Conservation (phyloP, 441 rosid genomes). For the Manihot esculenta region DNA sequence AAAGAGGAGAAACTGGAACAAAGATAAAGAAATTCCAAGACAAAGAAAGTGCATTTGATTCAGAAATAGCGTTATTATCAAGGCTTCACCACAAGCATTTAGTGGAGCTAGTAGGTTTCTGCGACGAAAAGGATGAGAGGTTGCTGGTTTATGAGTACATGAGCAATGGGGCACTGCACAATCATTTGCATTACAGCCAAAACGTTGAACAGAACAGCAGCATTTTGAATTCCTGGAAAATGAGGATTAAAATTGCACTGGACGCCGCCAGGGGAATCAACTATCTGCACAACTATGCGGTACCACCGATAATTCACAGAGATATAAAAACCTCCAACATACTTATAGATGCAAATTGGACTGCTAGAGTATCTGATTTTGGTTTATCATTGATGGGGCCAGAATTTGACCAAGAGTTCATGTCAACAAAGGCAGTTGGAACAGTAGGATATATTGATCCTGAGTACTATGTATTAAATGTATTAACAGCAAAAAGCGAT, state of each 20-base stretch:
- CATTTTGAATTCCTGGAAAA: constrained; percentile 49
- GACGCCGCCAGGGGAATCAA: constrained; percentile 85
- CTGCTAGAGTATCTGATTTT: constrained; percentile 77
- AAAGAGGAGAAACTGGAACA: constrained; percentile 39
- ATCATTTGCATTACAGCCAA: constrained; percentile 52
- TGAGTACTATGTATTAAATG: constrained; percentile 65
- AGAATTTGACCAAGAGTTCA: constrained; percentile 32
- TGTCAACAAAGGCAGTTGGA: constrained; percentile 54
- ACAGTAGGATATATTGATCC: constrained; percentile 94
- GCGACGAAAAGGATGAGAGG: constrained; percentile 58
- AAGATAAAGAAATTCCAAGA: constrained; percentile 38
- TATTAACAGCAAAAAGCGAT: constrained; percentile 68
- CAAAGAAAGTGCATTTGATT: constrained; percentile 51
- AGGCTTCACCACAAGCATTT: too few species aligned
- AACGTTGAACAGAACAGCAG: not conserved
- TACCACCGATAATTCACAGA: constrained; percentile 77
- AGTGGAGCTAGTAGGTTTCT: constrained; percentile 38
- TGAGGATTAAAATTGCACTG: constrained; percentile 71
- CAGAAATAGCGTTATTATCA: constrained; percentile 4
- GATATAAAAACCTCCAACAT: constrained; percentile 89
- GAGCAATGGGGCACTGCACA: constrained; percentile 63
- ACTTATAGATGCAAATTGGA: constrained; percentile 61
- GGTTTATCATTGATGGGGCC: constrained; percentile 66
- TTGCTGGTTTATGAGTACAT: constrained; percentile 59
- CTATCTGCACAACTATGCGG: constrained; percentile 82